These are phyloP conservation scores for Gossypium thurberi DNA, from an alignment of 345 rosid species.

Conservation along the genomic window DNA sequence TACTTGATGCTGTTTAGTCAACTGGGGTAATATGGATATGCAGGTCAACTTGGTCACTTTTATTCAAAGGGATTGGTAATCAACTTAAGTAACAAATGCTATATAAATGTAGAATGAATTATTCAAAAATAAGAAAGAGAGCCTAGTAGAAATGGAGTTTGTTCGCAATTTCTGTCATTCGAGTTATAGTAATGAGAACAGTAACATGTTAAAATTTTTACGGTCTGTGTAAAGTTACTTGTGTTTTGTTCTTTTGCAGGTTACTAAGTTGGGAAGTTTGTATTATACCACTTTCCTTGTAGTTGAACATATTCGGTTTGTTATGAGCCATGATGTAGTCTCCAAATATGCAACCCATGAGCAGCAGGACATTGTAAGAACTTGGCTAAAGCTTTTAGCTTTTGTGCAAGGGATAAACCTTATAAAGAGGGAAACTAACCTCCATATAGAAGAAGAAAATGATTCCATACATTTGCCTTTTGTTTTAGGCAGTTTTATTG, in stretches of 20 bases:
- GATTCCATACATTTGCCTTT: constrained; percentile 53
- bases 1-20: neutral
- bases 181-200: neutral
- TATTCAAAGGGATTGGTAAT: neutral
- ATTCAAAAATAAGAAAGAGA: neutral
- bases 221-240: constrained; percentile 1
- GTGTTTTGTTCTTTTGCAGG: constrained; percentile 39
- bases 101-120: neutral
- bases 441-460: constrained; percentile 63
- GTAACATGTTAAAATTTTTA: neutral
- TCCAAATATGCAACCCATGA: constrained; percentile 55
- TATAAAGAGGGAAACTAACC: constrained; percentile 79
- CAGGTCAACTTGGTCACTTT: neutral
- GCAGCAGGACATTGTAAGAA: constrained; percentile 50
- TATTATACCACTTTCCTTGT: constrained; percentile 58
- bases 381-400: constrained; percentile 75
- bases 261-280: constrained; percentile 56
- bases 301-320: constrained; percentile 73
- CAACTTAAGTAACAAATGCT: too few relatives aligned
- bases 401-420: constrained; percentile 86
- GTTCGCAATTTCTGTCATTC: neutral
- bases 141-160: neutral
- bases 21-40: neutral
- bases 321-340: constrained; percentile 67
- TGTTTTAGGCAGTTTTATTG: constrained; percentile 50